These are phyloP conservation scores for Fragilaria crotonensis DNA, from an alignment of 108 stramenopile genomes.

Conservation along the genomic window DNA sequence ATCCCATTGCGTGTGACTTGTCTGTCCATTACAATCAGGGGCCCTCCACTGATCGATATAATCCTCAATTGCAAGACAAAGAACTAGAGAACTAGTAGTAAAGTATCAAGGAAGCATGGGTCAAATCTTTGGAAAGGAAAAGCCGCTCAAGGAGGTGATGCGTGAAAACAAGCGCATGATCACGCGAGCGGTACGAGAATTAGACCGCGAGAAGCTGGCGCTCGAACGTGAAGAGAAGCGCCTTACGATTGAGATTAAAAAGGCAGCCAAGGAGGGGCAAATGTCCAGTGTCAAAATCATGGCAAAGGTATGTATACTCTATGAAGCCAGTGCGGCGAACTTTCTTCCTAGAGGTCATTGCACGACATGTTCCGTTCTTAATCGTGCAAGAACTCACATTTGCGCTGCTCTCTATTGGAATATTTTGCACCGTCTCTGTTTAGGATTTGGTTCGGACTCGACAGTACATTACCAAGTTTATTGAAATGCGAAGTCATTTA, in stretches of 20 bases:
- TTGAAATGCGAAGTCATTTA: constrained; percentile 93
- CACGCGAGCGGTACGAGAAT: constrained; percentile 87
- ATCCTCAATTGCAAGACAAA: no score
- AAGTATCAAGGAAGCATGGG: no score
- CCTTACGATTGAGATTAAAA: constrained; percentile 92
- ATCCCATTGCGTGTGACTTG: no score
- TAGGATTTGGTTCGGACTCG: constrained; percentile 89
- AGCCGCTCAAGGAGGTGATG: constrained; percentile 94
- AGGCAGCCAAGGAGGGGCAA: constrained; percentile 88
- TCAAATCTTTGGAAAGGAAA: constrained; percentile 83
- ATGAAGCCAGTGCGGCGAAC: not conserved
- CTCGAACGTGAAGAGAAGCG: constrained; percentile 91
- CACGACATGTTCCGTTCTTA: no score
- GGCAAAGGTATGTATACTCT: constrained; percentile 86
- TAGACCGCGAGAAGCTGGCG: constrained; percentile 85
- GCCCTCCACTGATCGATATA: no score
- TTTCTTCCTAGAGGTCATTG: no score
- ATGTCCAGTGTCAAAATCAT: constrained; percentile 92
- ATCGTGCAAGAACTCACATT: no score
- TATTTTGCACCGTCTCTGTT: no score
- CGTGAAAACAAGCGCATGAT: constrained; percentile 97
- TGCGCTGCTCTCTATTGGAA: no score
- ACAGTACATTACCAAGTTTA: constrained; percentile 90
- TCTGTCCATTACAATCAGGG: no score
- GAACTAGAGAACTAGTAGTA: no score